Percentiles rank a stretch among this genome's conserved stretches.
These are phyloP conservation scores for Cryptosporidium tyzzeri DNA, from an alignment of 169 alveolate species.

Conservation along the genomic window DNA sequence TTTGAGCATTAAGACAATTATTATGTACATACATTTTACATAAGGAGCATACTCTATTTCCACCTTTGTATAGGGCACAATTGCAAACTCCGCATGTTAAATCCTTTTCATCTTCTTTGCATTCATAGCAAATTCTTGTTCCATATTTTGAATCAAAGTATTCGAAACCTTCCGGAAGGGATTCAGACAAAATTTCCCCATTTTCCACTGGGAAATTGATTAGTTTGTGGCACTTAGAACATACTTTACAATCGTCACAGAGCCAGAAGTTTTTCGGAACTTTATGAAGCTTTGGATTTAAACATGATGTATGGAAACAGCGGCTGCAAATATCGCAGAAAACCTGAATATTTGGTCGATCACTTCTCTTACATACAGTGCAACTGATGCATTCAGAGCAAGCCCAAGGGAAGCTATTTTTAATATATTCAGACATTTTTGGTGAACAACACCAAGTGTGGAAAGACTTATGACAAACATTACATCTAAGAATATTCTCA, in stretches of 20 bases:
- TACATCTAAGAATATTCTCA: constrained; percentile 30
- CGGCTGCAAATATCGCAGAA: constrained; percentile 51
- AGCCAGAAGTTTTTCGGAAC: constrained; percentile 40
- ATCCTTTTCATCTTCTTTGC: constrained; percentile 5
- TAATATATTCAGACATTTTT: background rate
- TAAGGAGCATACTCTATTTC: constrained; percentile 47
- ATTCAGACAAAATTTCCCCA: constrained; percentile 22
- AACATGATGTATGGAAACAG: constrained; percentile 43
- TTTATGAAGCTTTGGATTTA: constrained; percentile 32
- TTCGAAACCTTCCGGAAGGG: constrained; percentile 21
- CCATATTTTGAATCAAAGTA: constrained; percentile 25
- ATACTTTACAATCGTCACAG: constrained; percentile 48
- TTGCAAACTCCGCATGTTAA: constrained; percentile 48
- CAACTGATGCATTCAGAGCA: constrained; percentile 44
- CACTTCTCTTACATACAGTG: constrained; percentile 20
- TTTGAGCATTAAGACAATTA: constrained; percentile 28
- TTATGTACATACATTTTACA: constrained; percentile 52
- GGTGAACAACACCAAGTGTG: constrained; percentile 56
- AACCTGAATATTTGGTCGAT: constrained; percentile 29
- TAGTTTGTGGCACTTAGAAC: constrained; percentile 30
- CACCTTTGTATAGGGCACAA: background rate
- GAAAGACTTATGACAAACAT: constrained; percentile 28
- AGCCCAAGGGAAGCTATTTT: constrained; percentile 39
- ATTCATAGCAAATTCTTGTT: constrained; percentile 47
- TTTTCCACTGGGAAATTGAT: constrained; percentile 26